Evolutionary conservation across 2,329 filamentous ascomycete species (phyloP), one percentile per base, ranked within the genome.

Genomic region (Biscogniauxia mediterranea): DNA sequence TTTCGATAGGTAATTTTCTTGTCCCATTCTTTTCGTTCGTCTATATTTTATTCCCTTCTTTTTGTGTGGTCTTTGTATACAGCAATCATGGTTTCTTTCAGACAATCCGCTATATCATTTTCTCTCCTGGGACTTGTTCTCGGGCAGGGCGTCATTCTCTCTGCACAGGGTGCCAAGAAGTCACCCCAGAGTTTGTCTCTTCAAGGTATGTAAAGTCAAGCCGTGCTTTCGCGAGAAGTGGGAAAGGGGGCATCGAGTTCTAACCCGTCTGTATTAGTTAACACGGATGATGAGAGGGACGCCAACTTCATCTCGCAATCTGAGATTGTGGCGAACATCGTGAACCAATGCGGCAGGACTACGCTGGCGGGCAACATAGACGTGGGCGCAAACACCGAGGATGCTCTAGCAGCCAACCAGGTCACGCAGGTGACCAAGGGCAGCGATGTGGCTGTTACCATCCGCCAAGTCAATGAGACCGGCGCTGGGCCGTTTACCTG

Each of bases 381-480:
- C 62, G 70, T 81, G 58, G 73, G 73, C 55, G 71, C 70, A 57
- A 69, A 69, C 28, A 74, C 73, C n/a, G 71, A 76, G 63, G 68
- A 71, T 56, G 68, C 69, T n/a, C 63, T 76, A 7, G 66, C 70
- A 6, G 70, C 63, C 46, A 61, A 64, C 7, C 63, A 71, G 6
- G 68, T 78, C 50, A 77, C 75, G 11, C 62, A 70, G 51, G 71
- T 75, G 32, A 74, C 67, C 21, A 65, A 81, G 17, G 84, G 83
- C 53, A 85, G 83, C 2, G 81, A 82, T 56, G 76, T 85, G 13
- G 76, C 79, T 20, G 78, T 84, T 17, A 81, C 81, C 4, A 73
- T 85, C 46, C 74, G 77, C 58, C 78, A 80, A 65, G 69, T 73
- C 56, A 76, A 75, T 54, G 69, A 69, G 3, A 73, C 75, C 52